Evolutionary conservation across 768 basidiomycete genomes (phyloP), one percentile per base, ranked within the genome.

Genomic region (Thelephora ganbajun): DNA sequence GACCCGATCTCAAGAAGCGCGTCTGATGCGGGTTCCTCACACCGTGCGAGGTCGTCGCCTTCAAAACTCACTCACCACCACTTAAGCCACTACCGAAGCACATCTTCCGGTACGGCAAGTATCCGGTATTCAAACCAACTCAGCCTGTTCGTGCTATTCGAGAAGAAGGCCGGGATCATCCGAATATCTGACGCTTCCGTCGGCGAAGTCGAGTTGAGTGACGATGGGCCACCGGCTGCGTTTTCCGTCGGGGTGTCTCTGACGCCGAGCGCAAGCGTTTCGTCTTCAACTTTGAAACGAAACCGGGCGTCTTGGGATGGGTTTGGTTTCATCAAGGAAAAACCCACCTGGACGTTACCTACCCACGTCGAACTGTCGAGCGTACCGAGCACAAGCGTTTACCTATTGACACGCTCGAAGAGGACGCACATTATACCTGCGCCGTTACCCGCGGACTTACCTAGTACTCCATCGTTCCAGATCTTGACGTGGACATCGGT

Each of bases 91-190:
- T 50, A 48, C 14, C 54, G 46, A n/a, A 50, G 46, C 43, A 49
- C 34, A 36, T 59, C 60, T 46, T 51, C 44, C 44, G 52, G 26
- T 36, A 45, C 6, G 45, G 43, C 39, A 45, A 46, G 11, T 48
- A 48, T 47, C 50, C 67, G 67, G 48, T 83, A 84, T 56, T 80
- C 80, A 16, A 72, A 73, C 4, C 85, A 88, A 54, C 75, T 85
- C 56, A 78, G 77, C 54, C 65, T 91, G n/a, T 89, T 89, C 57
- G 77, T 86, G 48, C 66, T 80, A 19, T 91, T 91, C 58, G 88
- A 91, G 61, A 90, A 90, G 66, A 91, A 85, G 57, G 86, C 86
- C 2, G 76, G 79, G n/a, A 66, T 85, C 63, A 88, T 91, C 54
- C 81, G 88, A 18, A 59, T 90, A 19, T 75, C 77, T 5, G 87